These are phyloP conservation scores for Phyllosticta capitalensis DNA, from an alignment of 2,329 filamentous ascomycete species.

Conservation along the genomic window DNA sequence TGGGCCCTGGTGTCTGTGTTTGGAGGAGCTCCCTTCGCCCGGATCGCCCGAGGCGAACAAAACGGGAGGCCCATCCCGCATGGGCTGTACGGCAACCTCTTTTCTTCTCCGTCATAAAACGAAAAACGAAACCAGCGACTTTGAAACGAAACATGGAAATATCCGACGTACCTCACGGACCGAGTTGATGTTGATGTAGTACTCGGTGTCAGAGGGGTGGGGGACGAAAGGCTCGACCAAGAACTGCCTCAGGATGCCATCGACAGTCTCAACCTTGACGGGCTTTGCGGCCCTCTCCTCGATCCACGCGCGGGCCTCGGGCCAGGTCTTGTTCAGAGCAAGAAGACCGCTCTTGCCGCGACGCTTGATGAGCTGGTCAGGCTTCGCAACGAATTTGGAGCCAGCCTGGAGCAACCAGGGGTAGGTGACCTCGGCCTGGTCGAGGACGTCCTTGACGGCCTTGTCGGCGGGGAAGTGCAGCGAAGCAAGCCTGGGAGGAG, in stretches of 20 bases:
- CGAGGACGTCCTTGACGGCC: conserved; percentile 71
- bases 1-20: conserved; percentile 9
- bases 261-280: conserved; percentile 85
- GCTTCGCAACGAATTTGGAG: conserved; percentile 95
- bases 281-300: conserved; percentile 83
- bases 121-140: conserved; percentile 7
- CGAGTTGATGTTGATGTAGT: conserved; percentile 99
- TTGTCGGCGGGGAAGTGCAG: conserved; percentile 88
- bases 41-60: conserved; percentile 26
- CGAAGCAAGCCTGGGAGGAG: conserved; percentile 80
- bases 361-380: conserved; percentile 99
- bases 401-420: conserved; percentile 81
- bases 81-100: not conserved
- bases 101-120: not conserved
- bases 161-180: conserved; percentile 83
- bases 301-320: conserved; percentile 90
- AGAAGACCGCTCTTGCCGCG: conserved; percentile 97
- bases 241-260: conserved; percentile 86
- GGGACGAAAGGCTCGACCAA: conserved; percentile 97
- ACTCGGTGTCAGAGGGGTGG: conserved; percentile 90
- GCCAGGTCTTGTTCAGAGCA: conserved; percentile 93
- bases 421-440: conserved; percentile 94
- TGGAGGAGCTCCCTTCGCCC: conserved; percentile 29
- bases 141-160: conserved; percentile 12
- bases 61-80: conserved; percentile 14